Conservation (phyloP, 164 flowering plant genomes). For the Stephania japonica region DNA sequence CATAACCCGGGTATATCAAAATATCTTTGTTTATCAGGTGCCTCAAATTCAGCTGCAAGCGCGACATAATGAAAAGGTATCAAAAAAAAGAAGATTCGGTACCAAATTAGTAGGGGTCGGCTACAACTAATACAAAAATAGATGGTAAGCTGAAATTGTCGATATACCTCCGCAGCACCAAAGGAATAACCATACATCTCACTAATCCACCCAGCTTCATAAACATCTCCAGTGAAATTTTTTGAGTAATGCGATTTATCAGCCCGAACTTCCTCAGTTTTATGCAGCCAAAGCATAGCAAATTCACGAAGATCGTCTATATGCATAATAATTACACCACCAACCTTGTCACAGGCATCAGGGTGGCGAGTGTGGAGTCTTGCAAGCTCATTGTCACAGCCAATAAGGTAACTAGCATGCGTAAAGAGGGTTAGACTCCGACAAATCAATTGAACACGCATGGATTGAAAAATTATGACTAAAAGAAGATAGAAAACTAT, state of each 20-base stretch:
- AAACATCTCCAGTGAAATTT: conserved; percentile 84
- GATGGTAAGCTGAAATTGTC: neutral
- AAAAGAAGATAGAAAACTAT: neutral
- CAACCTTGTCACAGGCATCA: conserved; percentile 93
- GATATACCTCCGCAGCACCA: conserved; percentile 96
- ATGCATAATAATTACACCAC: conserved; percentile 96
- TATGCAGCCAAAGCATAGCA: conserved; percentile 87
- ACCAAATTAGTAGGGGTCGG: neutral
- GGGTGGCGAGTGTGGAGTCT: conserved; percentile 85
- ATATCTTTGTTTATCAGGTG: conserved; percentile 62
- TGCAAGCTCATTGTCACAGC: conserved; percentile 95
- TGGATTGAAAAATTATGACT: neutral
- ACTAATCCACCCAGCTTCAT: conserved; percentile 92
- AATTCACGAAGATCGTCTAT: conserved; percentile 82
- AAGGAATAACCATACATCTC: conserved; percentile 99
- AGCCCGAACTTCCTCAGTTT: conserved; percentile 95
- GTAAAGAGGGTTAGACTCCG: conserved; percentile 1
- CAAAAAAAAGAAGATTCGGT: neutral
- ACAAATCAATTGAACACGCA: neutral
- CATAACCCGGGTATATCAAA: conserved; percentile 86
- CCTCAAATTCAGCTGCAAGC: conserved; percentile 71
- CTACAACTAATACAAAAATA: neutral
- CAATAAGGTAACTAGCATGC: conserved; percentile 76
- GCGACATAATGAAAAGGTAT: conserved; percentile 2
- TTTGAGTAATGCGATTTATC: conserved; percentile 83